Conservation (phyloP, 257 asterid species). For the Echium plantagineum region DNA sequence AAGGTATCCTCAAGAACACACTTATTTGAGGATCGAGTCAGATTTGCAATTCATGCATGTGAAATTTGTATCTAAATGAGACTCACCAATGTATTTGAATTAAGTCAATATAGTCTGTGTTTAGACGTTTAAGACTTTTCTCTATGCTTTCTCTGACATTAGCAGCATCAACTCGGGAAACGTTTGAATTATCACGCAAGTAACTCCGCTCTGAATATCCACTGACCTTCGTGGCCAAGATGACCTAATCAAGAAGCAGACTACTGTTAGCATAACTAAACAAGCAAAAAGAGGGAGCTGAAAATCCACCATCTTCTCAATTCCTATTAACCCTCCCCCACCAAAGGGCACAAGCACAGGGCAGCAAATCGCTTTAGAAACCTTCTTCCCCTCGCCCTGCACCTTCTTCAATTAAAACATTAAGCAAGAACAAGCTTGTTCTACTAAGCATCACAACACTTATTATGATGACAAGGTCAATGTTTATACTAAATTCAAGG, state of each 20-base stretch:
- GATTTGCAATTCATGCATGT: not conserved
- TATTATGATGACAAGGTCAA: not conserved
- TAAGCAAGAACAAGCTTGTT: too few relatives aligned
- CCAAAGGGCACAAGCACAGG: too few relatives aligned
- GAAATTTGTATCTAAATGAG: not conserved
- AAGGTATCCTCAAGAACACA: not conserved
- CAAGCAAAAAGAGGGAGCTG: not conserved
- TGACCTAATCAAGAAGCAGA: slow-evolving; percentile 31
- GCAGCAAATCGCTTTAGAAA: too few relatives aligned
- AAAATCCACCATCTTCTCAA: too few relatives aligned
- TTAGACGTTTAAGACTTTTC: slow-evolving; percentile 83
- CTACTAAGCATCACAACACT: not conserved
- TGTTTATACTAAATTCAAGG: not conserved
- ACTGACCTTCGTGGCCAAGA: slow-evolving; percentile 89
- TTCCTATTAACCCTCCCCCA: too few relatives aligned
- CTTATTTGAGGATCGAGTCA: not conserved
- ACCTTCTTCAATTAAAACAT: too few relatives aligned
- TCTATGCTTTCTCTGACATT: slow-evolving; percentile 87
- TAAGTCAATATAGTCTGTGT: slow-evolving; percentile 85
- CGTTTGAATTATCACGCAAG: slow-evolving; percentile 50
- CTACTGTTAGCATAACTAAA: not conserved
- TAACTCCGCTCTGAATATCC: slow-evolving; percentile 65
- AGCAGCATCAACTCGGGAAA: slow-evolving; percentile 81
- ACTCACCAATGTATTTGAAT: slow-evolving; percentile 94
- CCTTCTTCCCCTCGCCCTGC: too few relatives aligned